phyloP scores from a whole-genome alignment of 345 rosid genomes.

The sweet orange (Citrus sinensis) region DVS_A1.0 CM039162.1:8397001-8397500 shows the following conservation, averaged over 20 bases:
- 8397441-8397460: background rate
- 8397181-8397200: background rate
- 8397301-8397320: background rate
- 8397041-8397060: slow-evolving; percentile 15
- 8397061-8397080: slow-evolving; percentile 4
- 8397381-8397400: background rate
- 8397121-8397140: background rate
- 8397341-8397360: background rate
- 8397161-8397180: background rate
- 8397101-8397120: background rate
- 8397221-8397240: background rate
- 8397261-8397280: background rate
- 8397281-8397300: background rate
- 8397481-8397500: background rate
- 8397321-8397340: background rate
- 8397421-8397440: background rate
- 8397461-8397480: background rate
- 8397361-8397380: background rate
- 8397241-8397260: background rate
- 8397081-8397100: background rate
- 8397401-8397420: background rate
- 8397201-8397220: background rate
- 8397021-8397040: slow-evolving; percentile 39
- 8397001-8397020: slow-evolving; percentile 89
- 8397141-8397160: background rate